Percentiles rank a stretch among this genome's conserved stretches.
Evolutionary conservation across 176 grass and related monocot genomes (phyloP).

Genomic region (Echinochloa phyllopogon): DNA sequence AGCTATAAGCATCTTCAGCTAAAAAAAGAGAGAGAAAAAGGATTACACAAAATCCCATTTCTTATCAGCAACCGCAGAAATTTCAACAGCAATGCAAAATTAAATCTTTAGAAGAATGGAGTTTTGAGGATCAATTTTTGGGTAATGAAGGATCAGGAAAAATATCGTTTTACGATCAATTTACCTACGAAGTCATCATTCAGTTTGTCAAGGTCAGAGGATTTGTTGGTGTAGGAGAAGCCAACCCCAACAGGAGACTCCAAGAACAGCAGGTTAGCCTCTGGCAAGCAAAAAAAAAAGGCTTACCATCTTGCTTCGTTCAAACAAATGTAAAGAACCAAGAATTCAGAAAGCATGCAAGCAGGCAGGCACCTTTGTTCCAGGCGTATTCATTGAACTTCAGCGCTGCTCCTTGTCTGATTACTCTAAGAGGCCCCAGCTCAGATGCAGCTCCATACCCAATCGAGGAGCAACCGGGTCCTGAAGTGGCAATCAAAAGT

Average conservation of each 20-base stretch:
- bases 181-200: conserved; percentile 79
- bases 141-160: not conserved
- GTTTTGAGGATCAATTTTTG: not conserved
- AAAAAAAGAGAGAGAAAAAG: not conserved
- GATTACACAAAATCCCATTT: not conserved
- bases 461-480: conserved; percentile 81
- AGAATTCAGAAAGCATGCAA: not conserved
- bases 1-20: conserved; percentile 77
- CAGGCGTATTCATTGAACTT: conserved; percentile 80
- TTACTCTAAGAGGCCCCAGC: conserved; percentile 73
- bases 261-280: conserved; percentile 86
- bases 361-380: conserved; percentile 63
- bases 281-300: conserved; percentile 42
- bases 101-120: not conserved
- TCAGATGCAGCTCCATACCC: conserved; percentile 83
- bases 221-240: conserved; percentile 88
- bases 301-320: not conserved
- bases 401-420: conserved; percentile 54
- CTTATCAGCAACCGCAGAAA: conserved; percentile 23
- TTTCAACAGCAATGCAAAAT: not conserved
- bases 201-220: conserved; percentile 62
- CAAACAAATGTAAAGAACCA: not conserved
- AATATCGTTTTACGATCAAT: not conserved
- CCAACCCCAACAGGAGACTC: conserved; percentile 81
- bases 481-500: conserved; percentile 29